phyloP scores from a whole-genome alignment of 1,284 basidiomycete species.

The Psilocybe mexicana region DNA sequence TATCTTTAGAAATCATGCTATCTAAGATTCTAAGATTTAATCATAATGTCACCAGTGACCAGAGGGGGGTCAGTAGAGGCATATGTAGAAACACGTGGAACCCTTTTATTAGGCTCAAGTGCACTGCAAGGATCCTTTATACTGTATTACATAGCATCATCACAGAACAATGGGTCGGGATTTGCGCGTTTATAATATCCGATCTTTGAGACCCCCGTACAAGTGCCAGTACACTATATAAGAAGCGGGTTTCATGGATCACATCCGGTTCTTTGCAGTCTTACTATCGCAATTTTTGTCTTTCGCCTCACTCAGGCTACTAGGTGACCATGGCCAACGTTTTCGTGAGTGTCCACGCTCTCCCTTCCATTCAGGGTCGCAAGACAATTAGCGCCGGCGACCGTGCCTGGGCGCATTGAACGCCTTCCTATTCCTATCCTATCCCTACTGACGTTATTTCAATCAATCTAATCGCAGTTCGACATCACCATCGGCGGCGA shows the following conservation, averaged over 20 bases:
- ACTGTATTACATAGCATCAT: neutral
- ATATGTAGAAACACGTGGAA: neutral
- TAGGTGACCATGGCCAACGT: constrained; percentile 33
- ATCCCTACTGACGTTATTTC: too few relatives aligned
- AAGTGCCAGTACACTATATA: neutral
- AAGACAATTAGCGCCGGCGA: neutral
- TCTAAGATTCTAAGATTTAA: neutral
- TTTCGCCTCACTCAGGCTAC: neutral
- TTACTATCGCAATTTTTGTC: constrained; percentile 1
- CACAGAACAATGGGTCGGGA: neutral
- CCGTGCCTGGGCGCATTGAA: neutral
- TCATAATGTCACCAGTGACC: neutral
- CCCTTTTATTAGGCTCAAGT: too few relatives aligned
- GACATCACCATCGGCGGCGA: constrained; percentile 69
- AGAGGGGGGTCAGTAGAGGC: neutral
- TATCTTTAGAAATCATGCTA: neutral
- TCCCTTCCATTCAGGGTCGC: neutral
- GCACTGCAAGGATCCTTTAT: neutral
- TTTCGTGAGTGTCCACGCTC: constrained; percentile 27
- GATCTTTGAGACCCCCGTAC: constrained; percentile 3
- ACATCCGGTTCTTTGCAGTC: neutral
- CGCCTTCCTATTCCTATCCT: too few relatives aligned
- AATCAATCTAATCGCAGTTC: constrained; percentile 50
- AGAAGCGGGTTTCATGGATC: neutral
- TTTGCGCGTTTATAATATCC: constrained; percentile 10